These are phyloP conservation scores for Cryomyces minteri DNA, from an alignment of 495 filamentous ascomycete genomes.

Conservation along the genomic window DNA sequence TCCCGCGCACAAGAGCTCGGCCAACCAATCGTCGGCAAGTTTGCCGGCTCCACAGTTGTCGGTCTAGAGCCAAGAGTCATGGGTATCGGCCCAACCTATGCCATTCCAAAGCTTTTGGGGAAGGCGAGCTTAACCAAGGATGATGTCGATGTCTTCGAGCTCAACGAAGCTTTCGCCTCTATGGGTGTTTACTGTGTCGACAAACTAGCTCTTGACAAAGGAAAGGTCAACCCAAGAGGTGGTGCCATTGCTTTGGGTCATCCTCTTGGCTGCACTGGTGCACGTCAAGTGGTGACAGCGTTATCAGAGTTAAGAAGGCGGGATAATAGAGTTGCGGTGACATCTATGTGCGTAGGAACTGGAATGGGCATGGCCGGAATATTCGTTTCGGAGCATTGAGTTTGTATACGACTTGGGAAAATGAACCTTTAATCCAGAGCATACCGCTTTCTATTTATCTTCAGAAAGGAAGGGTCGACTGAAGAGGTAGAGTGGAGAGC, in stretches of 20 bases:
- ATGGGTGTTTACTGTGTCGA: conserved; percentile 11
- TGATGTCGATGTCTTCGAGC: conserved; percentile 13
- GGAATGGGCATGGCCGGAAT: background rate
- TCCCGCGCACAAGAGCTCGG: conserved; percentile 10
- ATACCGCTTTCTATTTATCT: too few species aligned
- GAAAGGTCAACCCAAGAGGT: conserved; percentile 12
- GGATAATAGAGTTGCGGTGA: background rate
- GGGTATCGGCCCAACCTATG: conserved; percentile 11
- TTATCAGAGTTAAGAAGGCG: background rate
- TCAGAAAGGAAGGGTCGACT: too few species aligned
- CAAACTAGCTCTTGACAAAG: conserved; percentile 8
- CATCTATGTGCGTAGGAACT: background rate
- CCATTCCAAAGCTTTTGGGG: conserved; percentile 10
- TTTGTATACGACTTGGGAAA: too few species aligned
- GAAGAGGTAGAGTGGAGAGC: too few species aligned
- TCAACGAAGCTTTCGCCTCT: conserved; percentile 16
- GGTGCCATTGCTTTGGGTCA: conserved; percentile 15
- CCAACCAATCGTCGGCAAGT: conserved; percentile 7
- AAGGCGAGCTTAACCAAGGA: conserved; percentile 8
- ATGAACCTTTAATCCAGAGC: too few species aligned
- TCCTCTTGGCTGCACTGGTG: background rate
- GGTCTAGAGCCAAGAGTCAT: conserved; percentile 13
- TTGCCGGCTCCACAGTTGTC: conserved; percentile 8
- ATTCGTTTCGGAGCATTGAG: too few species aligned
- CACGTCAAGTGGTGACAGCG: background rate